phyloP scores from a whole-genome alignment of 306 rosid species.

The Medicago arabica region DNA sequence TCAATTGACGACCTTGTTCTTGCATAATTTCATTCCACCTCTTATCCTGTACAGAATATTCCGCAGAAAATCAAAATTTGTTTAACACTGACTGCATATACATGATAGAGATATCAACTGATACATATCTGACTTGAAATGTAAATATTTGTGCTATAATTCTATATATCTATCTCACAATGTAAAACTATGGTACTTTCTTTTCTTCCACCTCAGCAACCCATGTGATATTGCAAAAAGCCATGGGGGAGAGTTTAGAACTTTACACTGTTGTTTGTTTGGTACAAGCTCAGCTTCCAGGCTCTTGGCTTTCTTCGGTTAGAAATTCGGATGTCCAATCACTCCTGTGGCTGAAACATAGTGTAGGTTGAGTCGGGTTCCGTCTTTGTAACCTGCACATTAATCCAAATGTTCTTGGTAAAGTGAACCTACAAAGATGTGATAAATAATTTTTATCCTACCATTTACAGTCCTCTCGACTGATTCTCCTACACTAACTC shows the following conservation, averaged over 20 bases:
- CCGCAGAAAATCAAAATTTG: slow-evolving; percentile 33
- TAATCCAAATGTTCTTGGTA: slow-evolving; percentile 29
- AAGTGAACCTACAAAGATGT: slow-evolving; percentile 40
- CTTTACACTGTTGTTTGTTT: slow-evolving; percentile 30
- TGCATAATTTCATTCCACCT: slow-evolving; percentile 34
- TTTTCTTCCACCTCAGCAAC: slow-evolving; percentile 40
- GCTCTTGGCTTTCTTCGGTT: slow-evolving; percentile 36
- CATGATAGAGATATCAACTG: slow-evolving; percentile 46
- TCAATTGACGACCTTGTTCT: slow-evolving; percentile 13
- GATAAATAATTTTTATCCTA: slow-evolving; percentile 35
- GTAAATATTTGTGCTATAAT: slow-evolving; percentile 24
- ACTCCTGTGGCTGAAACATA: slow-evolving; percentile 67
- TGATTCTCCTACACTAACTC: background rate
- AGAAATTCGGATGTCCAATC: slow-evolving; percentile 40
- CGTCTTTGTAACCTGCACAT: slow-evolving; percentile 84
- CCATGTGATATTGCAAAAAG: slow-evolving; percentile 42
- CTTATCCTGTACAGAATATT: slow-evolving; percentile 54
- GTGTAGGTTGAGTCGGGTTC: slow-evolving; percentile 75
- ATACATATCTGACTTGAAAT: slow-evolving; percentile 42
- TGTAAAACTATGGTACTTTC: slow-evolving; percentile 35
- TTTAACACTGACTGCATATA: slow-evolving; percentile 39
- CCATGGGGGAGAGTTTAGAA: slow-evolving; percentile 36
- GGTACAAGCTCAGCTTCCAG: slow-evolving; percentile 38
- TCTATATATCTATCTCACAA: slow-evolving; percentile 33
- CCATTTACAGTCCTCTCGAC: slow-evolving; percentile 25